These are phyloP conservation scores for Dalechampia spathulata DNA, from an alignment of 441 rosid genomes.

Conservation along the genomic window DNA sequence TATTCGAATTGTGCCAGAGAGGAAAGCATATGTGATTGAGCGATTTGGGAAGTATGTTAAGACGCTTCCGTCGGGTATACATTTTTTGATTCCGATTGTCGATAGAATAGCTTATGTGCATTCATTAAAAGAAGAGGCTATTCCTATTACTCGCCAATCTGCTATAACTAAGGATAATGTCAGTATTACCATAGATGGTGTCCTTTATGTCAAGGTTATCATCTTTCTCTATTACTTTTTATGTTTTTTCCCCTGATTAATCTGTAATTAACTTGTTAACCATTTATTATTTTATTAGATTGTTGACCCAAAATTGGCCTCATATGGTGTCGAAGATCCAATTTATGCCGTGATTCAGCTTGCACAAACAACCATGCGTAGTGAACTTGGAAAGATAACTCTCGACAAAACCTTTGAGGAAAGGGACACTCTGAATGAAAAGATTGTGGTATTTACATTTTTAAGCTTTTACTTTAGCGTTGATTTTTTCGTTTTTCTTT, in stretches of 20 bases:
- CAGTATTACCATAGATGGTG: slow-evolving; percentile 80
- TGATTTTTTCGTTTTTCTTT: not conserved
- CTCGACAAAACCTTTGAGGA: slow-evolving; percentile 97
- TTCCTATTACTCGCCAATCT: slow-evolving; percentile 78
- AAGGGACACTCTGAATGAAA: slow-evolving; percentile 81
- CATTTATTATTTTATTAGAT: slow-evolving; percentile 32
- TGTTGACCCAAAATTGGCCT: slow-evolving; percentile 82
- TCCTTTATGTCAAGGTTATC: slow-evolving; percentile 75
- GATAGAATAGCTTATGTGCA: slow-evolving; percentile 94
- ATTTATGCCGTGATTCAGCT: slow-evolving; percentile 85
- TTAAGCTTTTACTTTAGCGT: not conserved
- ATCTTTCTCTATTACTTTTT: not conserved
- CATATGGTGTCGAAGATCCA: slow-evolving; percentile 93
- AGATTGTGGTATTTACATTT: slow-evolving; percentile 69
- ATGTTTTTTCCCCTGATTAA: not conserved
- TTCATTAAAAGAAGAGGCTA: slow-evolving; percentile 93
- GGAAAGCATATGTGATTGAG: slow-evolving; percentile 82
- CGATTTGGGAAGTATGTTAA: slow-evolving; percentile 79
- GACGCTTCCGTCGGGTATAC: slow-evolving; percentile 79
- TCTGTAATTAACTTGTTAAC: not conserved
- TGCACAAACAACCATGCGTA: slow-evolving; percentile 97
- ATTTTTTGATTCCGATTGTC: slow-evolving; percentile 74
- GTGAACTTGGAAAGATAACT: slow-evolving; percentile 92
- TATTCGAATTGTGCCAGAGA: slow-evolving; percentile 76
- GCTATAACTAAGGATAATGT: slow-evolving; percentile 94